A percentile compares a stretch with the other conserved stretches of the same genome.
Evolutionary conservation across 2,329 filamentous ascomycete genomes (phyloP).

Genomic region (Fusarium metavorans): DNA sequence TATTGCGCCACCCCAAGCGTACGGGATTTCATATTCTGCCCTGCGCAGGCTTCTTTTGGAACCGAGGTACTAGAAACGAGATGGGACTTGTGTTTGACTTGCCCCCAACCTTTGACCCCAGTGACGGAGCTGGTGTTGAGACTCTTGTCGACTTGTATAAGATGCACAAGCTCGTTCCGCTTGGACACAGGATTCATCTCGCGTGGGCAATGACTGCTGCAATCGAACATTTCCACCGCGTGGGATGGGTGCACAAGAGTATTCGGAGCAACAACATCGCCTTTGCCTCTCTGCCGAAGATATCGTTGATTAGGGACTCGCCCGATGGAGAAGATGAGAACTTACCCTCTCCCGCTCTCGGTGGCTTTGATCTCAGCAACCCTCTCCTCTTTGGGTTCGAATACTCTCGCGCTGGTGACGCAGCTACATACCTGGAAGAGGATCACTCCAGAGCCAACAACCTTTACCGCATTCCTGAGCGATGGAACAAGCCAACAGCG

Average conservation of each 20-base stretch:
- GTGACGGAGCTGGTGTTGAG: not conserved
- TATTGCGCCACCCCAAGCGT: not conserved
- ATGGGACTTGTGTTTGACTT: not conserved
- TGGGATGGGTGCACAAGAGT: slow-evolving; percentile 1
- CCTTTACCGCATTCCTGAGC: not conserved
- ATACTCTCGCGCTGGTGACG: not conserved
- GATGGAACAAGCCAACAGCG: not conserved
- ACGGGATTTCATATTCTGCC: not conserved
- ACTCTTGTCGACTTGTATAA: not conserved
- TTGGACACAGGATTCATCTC: not conserved
- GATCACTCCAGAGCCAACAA: not conserved
- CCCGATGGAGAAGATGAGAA: not conserved
- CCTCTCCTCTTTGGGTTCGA: slow-evolving; percentile 4
- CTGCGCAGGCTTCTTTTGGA: not conserved
- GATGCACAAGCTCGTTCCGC: not conserved
- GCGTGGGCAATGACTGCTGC: not conserved
- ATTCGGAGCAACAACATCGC: not conserved
- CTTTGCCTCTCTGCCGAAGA: not conserved
- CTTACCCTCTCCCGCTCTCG: not conserved
- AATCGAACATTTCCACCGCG: not conserved
- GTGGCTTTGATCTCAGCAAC: not conserved
- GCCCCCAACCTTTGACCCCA: not conserved
- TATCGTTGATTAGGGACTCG: no score
- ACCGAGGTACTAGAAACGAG: not conserved
- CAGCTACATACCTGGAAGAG: not conserved